Conservation (phyloP, 2,329 filamentous ascomycete species). For the Dryadomyces quercivorus region DNA sequence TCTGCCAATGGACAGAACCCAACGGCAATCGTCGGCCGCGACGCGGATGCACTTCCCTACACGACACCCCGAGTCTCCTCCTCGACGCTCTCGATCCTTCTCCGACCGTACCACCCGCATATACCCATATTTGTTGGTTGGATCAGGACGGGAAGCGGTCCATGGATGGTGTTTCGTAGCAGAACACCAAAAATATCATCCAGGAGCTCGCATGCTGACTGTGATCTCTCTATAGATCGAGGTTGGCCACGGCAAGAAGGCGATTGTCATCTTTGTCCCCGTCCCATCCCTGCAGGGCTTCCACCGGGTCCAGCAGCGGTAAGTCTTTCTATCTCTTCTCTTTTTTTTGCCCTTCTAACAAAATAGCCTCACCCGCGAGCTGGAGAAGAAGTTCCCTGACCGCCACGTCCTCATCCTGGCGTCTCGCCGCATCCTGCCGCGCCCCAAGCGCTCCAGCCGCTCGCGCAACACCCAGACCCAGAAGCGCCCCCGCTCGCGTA, state of each 20-base stretch:
- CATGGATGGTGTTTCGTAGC: conserved; percentile 37
- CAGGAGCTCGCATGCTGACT: conserved; percentile 70
- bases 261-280: conserved; percentile 99
- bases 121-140: conserved; percentile 19
- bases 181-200: conserved; percentile 22
- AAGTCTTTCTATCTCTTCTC: conserved; percentile 29
- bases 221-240: conserved; percentile 77
- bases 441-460: conserved; percentile 96
- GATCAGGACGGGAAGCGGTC: conserved; percentile 66
- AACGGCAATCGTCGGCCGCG: no score
- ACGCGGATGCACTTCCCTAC: no score
- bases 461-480: conserved; percentile 93
- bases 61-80: neutral
- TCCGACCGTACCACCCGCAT: neutral
- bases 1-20: neutral
- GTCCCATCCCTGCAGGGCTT: conserved; percentile 96
- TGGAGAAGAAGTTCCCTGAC: conserved; percentile 99
- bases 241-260: conserved; percentile 99
- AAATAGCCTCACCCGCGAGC: conserved; percentile 88
- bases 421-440: conserved; percentile 95
- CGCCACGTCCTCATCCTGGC: conserved; percentile 98
- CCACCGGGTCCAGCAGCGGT: conserved; percentile 99
- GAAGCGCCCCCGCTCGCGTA: conserved; percentile 97
- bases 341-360: neutral
- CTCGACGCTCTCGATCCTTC: neutral